Evolutionary conservation across 495 filamentous ascomycete genomes (phyloP).

Genomic region (Patellaria atrata): DNA sequence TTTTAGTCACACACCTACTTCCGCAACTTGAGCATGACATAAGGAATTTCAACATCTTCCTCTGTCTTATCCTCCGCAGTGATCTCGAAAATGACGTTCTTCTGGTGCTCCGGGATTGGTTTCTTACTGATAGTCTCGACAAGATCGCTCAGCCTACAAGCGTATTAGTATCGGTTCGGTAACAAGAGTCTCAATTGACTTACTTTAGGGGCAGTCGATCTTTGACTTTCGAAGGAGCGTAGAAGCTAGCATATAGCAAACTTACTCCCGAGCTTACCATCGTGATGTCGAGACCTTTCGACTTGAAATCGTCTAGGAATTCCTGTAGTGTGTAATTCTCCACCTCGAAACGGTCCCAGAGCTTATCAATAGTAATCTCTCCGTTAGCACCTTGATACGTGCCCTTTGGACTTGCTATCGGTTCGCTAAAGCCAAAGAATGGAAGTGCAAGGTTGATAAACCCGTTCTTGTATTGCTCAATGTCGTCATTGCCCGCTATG

Average conservation of each 20-base stretch:
- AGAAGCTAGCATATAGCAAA: constrained; percentile 92
- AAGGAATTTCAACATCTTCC: constrained; percentile 95
- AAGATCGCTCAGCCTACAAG: constrained; percentile 60
- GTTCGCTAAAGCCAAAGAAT: constrained; percentile 97
- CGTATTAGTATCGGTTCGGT: constrained; percentile 12
- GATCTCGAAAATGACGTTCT: constrained; percentile 92
- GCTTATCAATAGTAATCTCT: constrained; percentile 79
- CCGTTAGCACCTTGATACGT: constrained; percentile 61
- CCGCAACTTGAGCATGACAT: constrained; percentile 72
- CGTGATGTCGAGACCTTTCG: constrained; percentile 64
- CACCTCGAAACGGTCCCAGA: constrained; percentile 97
- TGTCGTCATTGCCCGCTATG: constrained; percentile 82
- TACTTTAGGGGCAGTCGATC: constrained; percentile 58
- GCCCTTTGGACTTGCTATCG: constrained; percentile 81
- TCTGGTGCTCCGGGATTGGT: constrained; percentile 77
- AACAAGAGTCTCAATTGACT: constrained; percentile 24
- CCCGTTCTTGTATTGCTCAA: constrained; percentile 98
- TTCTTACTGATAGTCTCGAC: constrained; percentile 86
- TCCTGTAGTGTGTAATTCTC: constrained; percentile 71
- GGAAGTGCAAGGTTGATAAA: constrained; percentile 95
- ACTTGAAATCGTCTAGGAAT: constrained; percentile 66
- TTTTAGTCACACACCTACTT: constrained; percentile 17
- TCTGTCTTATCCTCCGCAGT: constrained; percentile 79
- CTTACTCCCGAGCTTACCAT: constrained; percentile 97
- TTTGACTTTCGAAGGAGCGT: constrained; percentile 74